Evolutionary conservation across 2,329 filamentous ascomycete genomes (phyloP).

Genomic region (Neofusicoccum sp.): DNA sequence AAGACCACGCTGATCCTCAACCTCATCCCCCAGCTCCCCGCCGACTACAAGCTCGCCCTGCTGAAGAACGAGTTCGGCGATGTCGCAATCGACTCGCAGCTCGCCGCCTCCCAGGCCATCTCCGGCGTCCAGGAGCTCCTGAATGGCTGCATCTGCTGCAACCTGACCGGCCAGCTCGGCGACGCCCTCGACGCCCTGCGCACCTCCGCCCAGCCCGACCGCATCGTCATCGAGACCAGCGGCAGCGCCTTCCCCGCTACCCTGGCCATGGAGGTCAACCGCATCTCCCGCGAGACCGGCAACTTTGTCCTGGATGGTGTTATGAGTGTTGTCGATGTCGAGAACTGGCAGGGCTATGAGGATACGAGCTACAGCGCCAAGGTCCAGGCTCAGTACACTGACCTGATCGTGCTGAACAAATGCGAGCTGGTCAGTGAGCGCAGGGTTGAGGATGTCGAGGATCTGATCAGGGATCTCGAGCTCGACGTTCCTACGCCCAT

Average conservation of each 20-base stretch:
- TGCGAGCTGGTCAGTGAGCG: conserved; percentile 77
- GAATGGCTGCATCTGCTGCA: conserved; percentile 98
- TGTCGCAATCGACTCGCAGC: conserved; percentile 86
- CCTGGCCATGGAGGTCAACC: conserved; percentile 84
- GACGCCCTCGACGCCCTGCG: conserved; percentile 76
- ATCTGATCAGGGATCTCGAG: conserved; percentile 77
- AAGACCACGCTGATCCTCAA: conserved; percentile 96
- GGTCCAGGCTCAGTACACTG: conserved; percentile 85
- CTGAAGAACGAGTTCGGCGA: conserved; percentile 99
- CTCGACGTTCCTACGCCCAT: conserved; percentile 70
- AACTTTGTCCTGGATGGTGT: conserved; percentile 80
- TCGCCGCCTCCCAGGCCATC: conserved; percentile 78
- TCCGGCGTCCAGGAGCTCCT: conserved; percentile 89
- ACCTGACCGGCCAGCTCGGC: conserved; percentile 86
- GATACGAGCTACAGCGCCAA: conserved; percentile 87
- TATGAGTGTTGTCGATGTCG: conserved; percentile 85
- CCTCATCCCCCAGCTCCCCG: conserved; percentile 85
- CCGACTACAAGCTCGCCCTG: conserved; percentile 84
- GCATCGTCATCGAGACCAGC: conserved; percentile 91
- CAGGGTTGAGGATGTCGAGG: conserved; percentile 72
- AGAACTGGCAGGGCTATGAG: conserved; percentile 93
- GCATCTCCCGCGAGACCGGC: conserved; percentile 67
- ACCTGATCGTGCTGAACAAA: conserved; percentile 89
- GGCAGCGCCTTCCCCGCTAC: conserved; percentile 82
- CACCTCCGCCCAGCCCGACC: conserved; percentile 62